A percentile compares a stretch with the other conserved stretches of the same genome.
Conservation (phyloP, 1,284 basidiomycete species). For the Amylostereum chailletii region DNA sequence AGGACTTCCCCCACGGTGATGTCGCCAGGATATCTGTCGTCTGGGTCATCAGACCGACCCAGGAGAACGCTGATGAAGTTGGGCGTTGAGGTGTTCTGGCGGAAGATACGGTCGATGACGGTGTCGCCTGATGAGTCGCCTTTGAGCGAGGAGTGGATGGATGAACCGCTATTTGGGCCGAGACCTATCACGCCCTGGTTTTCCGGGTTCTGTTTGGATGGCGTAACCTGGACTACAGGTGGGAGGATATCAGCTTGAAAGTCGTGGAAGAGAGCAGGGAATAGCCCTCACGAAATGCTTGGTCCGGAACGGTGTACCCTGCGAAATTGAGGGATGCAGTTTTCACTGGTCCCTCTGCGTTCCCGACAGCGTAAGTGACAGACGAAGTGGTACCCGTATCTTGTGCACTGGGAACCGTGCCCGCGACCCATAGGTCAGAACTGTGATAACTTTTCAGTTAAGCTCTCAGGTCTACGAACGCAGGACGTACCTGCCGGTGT, state of each 20-base stretch:
- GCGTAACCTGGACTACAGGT: conserved; percentile 16
- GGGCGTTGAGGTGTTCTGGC: conserved; percentile 42
- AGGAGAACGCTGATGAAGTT: conserved; percentile 47
- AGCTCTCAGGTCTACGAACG: background rate
- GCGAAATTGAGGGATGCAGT: conserved; percentile 44
- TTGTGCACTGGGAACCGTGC: conserved; percentile 31
- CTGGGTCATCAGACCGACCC: conserved; percentile 22
- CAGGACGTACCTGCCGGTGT: conserved; percentile 53
- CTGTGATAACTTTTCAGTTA: conserved; percentile 18
- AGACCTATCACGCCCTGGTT: conserved; percentile 29
- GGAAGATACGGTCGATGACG: conserved; percentile 56
- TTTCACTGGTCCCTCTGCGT: conserved; percentile 42
- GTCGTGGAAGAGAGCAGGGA: too few relatives aligned
- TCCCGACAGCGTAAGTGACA: conserved; percentile 44
- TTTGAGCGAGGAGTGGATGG: conserved; percentile 17
- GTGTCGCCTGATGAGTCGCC: conserved; percentile 29
- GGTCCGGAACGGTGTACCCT: conserved; percentile 41
- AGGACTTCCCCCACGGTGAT: conserved; percentile 28
- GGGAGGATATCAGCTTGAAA: background rate
- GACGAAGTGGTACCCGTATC: conserved; percentile 32
- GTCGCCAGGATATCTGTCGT: conserved; percentile 25
- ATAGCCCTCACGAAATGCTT: conserved; percentile 50
- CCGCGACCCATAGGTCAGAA: conserved; percentile 54
- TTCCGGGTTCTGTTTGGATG: conserved; percentile 15
- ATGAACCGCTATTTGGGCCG: conserved; percentile 27